These are phyloP conservation scores for Pouteria glomerata DNA, from an alignment of 148 eudicot species.

Conservation along the genomic window DNA sequence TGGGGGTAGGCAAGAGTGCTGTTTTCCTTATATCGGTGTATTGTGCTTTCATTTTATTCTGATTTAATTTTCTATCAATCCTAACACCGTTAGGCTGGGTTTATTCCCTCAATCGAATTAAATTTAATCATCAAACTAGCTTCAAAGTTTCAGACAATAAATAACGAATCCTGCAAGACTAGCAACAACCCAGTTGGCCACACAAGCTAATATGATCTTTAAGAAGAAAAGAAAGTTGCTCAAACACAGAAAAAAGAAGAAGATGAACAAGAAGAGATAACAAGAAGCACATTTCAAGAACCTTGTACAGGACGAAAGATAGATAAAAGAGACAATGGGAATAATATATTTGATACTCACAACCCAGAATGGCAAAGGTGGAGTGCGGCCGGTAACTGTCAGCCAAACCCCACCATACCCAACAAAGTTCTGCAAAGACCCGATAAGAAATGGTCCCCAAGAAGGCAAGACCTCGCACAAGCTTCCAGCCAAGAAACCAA, in stretches of 20 bases:
- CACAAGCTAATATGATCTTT: background rate
- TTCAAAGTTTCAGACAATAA: background rate
- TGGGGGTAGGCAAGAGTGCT: no score
- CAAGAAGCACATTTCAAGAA: no score
- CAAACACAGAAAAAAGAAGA: no score
- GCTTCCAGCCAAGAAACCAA: constrained; percentile 90
- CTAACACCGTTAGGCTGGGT: no score
- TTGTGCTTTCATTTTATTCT: no score
- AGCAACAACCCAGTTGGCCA: background rate
- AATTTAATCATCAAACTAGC: no score
- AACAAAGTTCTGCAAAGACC: constrained; percentile 75
- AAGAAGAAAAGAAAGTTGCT: no score
- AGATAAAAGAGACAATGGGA: background rate
- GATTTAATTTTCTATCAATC: no score
- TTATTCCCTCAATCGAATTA: no score
- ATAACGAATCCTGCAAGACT: background rate
- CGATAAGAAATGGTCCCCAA: constrained; percentile 85
- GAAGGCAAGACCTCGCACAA: constrained; percentile 73
- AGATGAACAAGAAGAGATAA: no score
- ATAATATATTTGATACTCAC: constrained; percentile 42
- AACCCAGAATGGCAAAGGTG: constrained; percentile 78
- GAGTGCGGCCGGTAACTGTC: constrained; percentile 53
- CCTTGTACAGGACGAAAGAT: background rate
- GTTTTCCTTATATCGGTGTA: no score
- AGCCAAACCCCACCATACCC: constrained; percentile 98